A percentile compares a stretch with the other conserved stretches of the same genome.
Evolutionary conservation across 2,329 filamentous ascomycete species (phyloP).

Genomic region (Phyllosticta citrichinensis): DNA sequence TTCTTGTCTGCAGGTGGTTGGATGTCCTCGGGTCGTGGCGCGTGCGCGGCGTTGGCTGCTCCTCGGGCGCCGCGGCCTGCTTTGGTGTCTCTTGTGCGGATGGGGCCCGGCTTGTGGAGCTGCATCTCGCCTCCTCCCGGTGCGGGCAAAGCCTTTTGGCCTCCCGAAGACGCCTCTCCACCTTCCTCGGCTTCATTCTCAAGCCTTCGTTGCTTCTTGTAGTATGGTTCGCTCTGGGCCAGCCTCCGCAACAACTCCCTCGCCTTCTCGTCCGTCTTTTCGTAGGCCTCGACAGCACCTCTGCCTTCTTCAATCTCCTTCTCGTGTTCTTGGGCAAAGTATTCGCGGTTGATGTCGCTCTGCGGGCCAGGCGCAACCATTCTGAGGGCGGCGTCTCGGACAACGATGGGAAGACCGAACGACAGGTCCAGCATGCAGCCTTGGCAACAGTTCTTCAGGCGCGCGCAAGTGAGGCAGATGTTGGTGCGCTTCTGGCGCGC

Average conservation of each 20-base stretch:
- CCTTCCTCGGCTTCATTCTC: conserved; percentile 46
- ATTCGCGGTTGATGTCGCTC: conserved; percentile 90
- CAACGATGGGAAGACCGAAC: conserved; percentile 88
- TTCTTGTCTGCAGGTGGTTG: conserved; percentile 72
- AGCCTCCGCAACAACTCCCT: conserved; percentile 74
- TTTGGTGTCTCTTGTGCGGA: conserved; percentile 58
- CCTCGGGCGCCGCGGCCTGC: conserved; percentile 32
- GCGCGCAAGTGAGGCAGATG: conserved; percentile 92
- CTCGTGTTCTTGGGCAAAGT: conserved; percentile 96
- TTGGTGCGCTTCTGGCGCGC: conserved; percentile 87
- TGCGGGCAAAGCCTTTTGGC: conserved; percentile 34
- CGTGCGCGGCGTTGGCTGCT: conserved; percentile 63
- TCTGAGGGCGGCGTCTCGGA: conserved; percentile 91
- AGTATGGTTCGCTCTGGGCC: conserved; percentile 90
- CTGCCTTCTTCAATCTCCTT: conserved; percentile 87
- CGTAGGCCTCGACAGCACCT: conserved; percentile 73
- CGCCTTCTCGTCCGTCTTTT: conserved; percentile 95
- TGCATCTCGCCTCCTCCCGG: conserved; percentile 20
- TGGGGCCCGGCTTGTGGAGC: conserved; percentile 52
- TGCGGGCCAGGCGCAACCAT: conserved; percentile 92
- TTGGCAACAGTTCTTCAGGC: conserved; percentile 97
- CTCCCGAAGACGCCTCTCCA: conserved; percentile 28
- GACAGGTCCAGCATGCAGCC: conserved; percentile 97
- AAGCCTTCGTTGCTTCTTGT: conserved; percentile 72
- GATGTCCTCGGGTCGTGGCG: conserved; percentile 77